Evolutionary conservation across 208 protist genomes (phyloP).

Genomic region (Acanthamoeba culbertsoni): DNA sequence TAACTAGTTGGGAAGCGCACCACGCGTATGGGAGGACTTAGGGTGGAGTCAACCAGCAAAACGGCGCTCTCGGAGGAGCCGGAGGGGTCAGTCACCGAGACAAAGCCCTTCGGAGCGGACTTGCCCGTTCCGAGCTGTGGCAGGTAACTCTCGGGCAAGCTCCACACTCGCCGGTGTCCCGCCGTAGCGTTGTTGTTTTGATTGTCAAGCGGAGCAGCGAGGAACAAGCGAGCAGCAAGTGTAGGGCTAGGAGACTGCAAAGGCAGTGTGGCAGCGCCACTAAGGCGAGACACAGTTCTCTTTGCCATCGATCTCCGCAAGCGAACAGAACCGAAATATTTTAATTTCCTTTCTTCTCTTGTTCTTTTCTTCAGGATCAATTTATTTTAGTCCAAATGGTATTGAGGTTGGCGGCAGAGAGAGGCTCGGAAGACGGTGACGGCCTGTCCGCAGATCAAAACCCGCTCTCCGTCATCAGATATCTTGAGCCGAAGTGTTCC

Average conservation of each 20-base stretch:
- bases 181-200: not conserved
- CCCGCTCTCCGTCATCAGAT: not conserved
- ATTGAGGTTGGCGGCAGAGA: not conserved
- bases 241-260: no score
- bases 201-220: not conserved
- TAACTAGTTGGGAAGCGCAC: not conserved
- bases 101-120: not conserved
- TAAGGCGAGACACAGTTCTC: no score
- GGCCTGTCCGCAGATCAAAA: not conserved
- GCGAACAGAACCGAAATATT: no score
- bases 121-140: not conserved
- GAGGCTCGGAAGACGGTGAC: not conserved
- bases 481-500: not conserved
- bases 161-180: not conserved
- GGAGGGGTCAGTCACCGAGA: not conserved
- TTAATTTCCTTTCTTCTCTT: no score
- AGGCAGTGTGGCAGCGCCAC: no score
- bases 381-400: not conserved
- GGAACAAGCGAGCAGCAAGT: not conserved
- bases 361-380: no score
- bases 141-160: not conserved
- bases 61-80: not conserved
- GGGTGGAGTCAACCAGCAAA: not conserved
- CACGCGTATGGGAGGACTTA: not conserved
- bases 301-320: no score